These are phyloP conservation scores for Pleurostoma richardsiae DNA, from an alignment of 2,329 filamentous ascomycete genomes.

Conservation along the genomic window DNA sequence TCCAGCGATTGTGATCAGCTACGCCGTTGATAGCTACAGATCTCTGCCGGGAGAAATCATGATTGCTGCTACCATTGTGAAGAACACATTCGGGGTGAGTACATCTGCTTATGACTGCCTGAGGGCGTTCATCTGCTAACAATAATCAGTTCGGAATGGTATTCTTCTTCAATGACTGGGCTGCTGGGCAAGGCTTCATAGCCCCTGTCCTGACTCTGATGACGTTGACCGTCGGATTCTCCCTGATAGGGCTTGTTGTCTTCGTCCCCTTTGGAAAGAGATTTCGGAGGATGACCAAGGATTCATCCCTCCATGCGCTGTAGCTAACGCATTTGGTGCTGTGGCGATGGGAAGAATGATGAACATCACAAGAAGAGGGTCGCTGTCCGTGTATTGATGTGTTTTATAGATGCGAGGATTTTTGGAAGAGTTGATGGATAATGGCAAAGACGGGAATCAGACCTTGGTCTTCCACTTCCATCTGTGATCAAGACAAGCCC, in stretches of 20 bases:
- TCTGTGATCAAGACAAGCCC: neutral
- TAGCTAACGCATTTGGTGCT: constrained; percentile 1
- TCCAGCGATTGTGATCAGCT: constrained; percentile 51
- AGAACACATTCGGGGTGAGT: constrained; percentile 42
- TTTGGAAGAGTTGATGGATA: too few relatives aligned
- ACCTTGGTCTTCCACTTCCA: neutral
- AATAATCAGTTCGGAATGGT: constrained; percentile 21
- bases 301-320: constrained; percentile 19
- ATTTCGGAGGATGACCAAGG: constrained; percentile 21
- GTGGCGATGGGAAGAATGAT: too few relatives aligned
- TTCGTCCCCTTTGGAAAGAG: constrained; percentile 21
- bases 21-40: constrained; percentile 58
- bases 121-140: neutral
- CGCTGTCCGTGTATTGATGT: too few relatives aligned
- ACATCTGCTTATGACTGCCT: neutral
- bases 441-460: neutral
- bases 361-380: too few relatives aligned
- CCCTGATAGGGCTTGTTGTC: constrained; percentile 16
- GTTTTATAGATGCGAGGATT: too few relatives aligned
- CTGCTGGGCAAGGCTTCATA: constrained; percentile 15
- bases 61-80: constrained; percentile 58
- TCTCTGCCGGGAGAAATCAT: constrained; percentile 51
- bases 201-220: constrained; percentile 18
- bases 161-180: constrained; percentile 22
- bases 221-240: constrained; percentile 18